A percentile compares a stretch with the other conserved stretches of the same genome.
Evolutionary conservation across 208 protist species (phyloP).

Genomic region (Leishmania tropica): DNA sequence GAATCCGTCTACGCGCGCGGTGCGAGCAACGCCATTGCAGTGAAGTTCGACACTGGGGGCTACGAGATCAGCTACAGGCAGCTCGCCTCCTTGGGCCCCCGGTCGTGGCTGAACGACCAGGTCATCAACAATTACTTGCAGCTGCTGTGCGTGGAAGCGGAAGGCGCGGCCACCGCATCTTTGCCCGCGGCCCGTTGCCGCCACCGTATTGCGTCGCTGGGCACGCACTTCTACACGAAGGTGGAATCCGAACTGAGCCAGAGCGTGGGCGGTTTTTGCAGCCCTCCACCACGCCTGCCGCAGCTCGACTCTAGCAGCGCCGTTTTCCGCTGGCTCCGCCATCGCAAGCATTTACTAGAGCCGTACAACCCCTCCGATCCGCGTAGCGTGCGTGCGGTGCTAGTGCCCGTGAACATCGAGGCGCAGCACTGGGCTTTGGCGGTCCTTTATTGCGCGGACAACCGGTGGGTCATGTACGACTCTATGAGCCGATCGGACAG

Average conservation of each 20-base stretch:
- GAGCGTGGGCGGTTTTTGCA: not conserved
- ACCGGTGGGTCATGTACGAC: conserved; percentile 69
- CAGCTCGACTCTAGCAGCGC: conserved; percentile 39
- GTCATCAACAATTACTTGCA: conserved; percentile 85
- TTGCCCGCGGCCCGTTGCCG: conserved; percentile 1
- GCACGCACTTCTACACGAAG: conserved; percentile 83
- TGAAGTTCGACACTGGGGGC: conserved; percentile 34
- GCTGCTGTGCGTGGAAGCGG: conserved; percentile 51
- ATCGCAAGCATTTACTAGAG: conserved; percentile 54
- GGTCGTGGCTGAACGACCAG: conserved; percentile 80
- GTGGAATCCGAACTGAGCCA: conserved; percentile 51
- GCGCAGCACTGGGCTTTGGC: conserved; percentile 80
- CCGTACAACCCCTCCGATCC: conserved; percentile 25
- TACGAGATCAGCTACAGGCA: conserved; percentile 62
- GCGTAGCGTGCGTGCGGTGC: conserved; percentile 47
- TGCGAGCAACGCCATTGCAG: conserved; percentile 37
- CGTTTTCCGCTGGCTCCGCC: conserved; percentile 71
- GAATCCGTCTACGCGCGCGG: conserved; percentile 17
- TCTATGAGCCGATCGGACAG: conserved; percentile 45
- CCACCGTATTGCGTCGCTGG: conserved; percentile 46
- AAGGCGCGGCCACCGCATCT: not conserved
- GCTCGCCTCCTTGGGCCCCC: conserved; percentile 53
- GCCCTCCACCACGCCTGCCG: conserved; percentile 10
- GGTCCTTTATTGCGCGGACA: conserved; percentile 47
- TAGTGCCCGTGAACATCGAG: conserved; percentile 77